Conservation (phyloP, 306 rosid genomes). For the Gillenia trifoliata region DNA sequence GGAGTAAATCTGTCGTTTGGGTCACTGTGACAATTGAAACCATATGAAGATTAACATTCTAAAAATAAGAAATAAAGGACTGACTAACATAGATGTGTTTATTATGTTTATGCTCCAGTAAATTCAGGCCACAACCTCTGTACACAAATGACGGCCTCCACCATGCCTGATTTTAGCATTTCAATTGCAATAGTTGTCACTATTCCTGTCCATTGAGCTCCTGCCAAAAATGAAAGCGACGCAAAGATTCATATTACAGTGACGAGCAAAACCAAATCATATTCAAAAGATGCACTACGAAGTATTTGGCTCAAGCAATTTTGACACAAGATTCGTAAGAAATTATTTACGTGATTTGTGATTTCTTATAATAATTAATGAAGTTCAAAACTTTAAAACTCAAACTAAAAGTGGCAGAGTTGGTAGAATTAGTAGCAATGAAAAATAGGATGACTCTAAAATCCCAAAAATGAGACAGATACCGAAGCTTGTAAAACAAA, state of each 20-base stretch:
- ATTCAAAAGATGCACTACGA: not conserved
- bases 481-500: not conserved
- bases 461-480: not conserved
- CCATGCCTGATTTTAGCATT: slow-evolving; percentile 97
- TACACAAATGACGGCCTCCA: slow-evolving; percentile 94
- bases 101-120: not conserved
- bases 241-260: not conserved
- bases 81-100: not conserved
- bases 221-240: slow-evolving; percentile 28
- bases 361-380: not conserved
- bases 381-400: not conserved
- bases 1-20: slow-evolving; percentile 90
- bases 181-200: slow-evolving; percentile 92
- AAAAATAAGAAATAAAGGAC: slow-evolving; percentile 3
- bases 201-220: slow-evolving; percentile 99
- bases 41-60: not conserved
- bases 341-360: not conserved
- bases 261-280: not conserved
- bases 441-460: not conserved
- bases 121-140: slow-evolving; percentile 56
- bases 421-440: not conserved
- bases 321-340: not conserved
- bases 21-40: slow-evolving; percentile 50
- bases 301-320: not conserved
- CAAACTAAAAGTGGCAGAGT: not conserved